Conservation (phyloP, 306 rosid species). For the Astragalus membranaceus region DNA sequence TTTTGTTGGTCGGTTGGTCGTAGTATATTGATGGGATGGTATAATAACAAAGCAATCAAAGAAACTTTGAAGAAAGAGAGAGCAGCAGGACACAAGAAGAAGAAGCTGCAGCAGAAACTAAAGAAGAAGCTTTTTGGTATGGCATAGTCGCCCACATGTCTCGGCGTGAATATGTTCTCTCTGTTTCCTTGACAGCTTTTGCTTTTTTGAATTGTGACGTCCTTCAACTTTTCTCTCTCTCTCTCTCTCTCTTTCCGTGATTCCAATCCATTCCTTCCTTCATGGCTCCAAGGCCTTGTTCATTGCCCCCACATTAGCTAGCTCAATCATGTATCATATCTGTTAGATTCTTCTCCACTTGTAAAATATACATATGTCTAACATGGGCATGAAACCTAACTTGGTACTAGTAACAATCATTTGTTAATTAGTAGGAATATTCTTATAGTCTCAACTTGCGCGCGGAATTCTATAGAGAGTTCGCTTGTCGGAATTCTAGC, state of each 20-base stretch:
- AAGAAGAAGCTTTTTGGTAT: conserved; percentile 13
- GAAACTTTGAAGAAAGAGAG: conserved; percentile 7
- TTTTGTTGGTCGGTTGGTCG: no score
- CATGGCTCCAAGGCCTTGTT: conserved; percentile 33
- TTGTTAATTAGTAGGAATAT: no score
- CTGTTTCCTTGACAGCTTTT: conserved; percentile 66
- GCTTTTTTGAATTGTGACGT: conserved; percentile 34
- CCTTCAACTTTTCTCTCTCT: conserved; percentile 32
- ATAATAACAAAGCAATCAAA: not conserved
- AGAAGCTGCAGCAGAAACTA: not conserved
- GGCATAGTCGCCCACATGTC: conserved; percentile 45
- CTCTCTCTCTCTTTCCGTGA: conserved; percentile 19
- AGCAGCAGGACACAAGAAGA: not conserved
- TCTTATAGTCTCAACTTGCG: no score
- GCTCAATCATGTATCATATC: conserved; percentile 36
- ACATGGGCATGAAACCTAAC: no score
- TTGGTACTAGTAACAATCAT: no score
- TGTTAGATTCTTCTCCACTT: conserved; percentile 26
- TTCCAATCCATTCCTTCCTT: conserved; percentile 34
- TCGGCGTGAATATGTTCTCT: conserved; percentile 78
- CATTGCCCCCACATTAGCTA: conserved; percentile 50
- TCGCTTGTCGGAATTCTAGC: no score
- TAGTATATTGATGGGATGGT: no score
- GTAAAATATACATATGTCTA: no score
- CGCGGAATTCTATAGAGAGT: no score